Conservation (phyloP, 192 early-diverging fungal genomes). For the Umbelopsis vinacea region DNA sequence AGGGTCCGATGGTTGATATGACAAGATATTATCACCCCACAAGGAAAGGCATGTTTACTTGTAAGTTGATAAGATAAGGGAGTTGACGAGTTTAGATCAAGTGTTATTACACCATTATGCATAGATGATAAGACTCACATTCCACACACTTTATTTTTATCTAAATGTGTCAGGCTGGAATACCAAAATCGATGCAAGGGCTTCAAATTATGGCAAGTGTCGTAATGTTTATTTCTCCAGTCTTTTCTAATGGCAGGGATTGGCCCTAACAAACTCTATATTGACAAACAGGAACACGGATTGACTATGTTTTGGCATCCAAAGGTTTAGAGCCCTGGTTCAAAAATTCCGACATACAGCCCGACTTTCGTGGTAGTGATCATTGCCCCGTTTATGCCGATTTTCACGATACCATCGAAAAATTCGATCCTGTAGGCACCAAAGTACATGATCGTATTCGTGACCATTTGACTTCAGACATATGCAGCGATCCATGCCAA, state of each 20-base stretch:
- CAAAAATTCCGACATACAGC: constrained; percentile 58
- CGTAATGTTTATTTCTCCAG: background rate
- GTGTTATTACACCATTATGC: background rate
- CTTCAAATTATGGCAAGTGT: constrained; percentile 14
- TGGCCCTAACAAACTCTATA: too few relatives aligned
- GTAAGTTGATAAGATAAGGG: constrained; percentile 37
- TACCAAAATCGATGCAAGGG: constrained; percentile 70
- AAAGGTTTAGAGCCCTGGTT: constrained; percentile 61
- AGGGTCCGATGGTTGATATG: constrained; percentile 66
- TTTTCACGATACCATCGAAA: constrained; percentile 25
- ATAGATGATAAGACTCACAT: background rate
- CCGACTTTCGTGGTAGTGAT: constrained; percentile 73
- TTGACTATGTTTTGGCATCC: constrained; percentile 76
- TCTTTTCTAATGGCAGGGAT: too few relatives aligned
- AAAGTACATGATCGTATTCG: background rate
- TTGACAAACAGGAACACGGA: constrained; percentile 58
- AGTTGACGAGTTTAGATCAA: background rate
- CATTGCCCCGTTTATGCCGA: constrained; percentile 76
- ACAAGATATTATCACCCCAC: constrained; percentile 68
- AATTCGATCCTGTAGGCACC: background rate
- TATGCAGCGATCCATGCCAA: background rate
- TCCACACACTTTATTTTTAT: too few relatives aligned
- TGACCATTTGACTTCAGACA: constrained; percentile 4
- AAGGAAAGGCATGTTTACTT: constrained; percentile 55
- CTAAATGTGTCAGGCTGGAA: constrained; percentile 70